phyloP scores from a whole-genome alignment of 2,329 filamentous ascomycete genomes.

The Pestalotiopsis sp. region DNA sequence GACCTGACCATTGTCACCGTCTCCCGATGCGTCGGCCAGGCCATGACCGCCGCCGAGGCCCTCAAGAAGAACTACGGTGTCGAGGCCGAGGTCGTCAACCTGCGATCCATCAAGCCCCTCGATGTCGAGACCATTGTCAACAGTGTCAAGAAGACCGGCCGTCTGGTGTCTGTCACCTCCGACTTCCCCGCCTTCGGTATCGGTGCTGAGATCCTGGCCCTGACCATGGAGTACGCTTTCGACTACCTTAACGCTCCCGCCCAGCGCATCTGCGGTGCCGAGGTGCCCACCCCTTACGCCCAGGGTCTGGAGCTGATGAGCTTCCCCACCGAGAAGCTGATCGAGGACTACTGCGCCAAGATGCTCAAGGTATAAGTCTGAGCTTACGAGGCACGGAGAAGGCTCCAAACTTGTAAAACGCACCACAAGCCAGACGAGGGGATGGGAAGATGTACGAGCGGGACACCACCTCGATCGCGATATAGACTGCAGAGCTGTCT shows the following conservation, averaged over 20 bases:
- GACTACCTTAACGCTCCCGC: conserved; percentile 96
- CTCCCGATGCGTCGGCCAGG: conserved; percentile 93
- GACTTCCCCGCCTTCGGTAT: conserved; percentile 97
- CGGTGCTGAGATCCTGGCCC: conserved; percentile 85
- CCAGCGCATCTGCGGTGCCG: conserved; percentile 90
- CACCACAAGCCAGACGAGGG: not conserved
- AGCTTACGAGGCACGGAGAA: not conserved
- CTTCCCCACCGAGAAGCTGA: conserved; percentile 88
- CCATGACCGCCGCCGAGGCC: conserved; percentile 81
- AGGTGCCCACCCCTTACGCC: conserved; percentile 96
- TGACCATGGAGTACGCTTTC: conserved; percentile 97
- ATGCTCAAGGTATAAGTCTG: conserved; percentile 55
- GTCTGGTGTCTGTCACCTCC: conserved; percentile 88
- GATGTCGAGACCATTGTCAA: conserved; percentile 94
- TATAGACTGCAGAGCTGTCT: conserved; percentile 2
- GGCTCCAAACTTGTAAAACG: not conserved
- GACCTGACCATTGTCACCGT: conserved; percentile 94
- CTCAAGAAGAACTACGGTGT: conserved; percentile 97
- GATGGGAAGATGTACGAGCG: not conserved
- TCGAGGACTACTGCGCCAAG: conserved; percentile 87
- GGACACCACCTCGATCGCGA: not conserved
- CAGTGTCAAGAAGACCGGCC: conserved; percentile 97
- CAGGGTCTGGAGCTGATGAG: conserved; percentile 89
- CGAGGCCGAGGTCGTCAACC: conserved; percentile 95
- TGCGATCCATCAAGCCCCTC: conserved; percentile 94